Conservation (phyloP, 805 yeast species). For the Nakazawaea ernobii region DNA sequence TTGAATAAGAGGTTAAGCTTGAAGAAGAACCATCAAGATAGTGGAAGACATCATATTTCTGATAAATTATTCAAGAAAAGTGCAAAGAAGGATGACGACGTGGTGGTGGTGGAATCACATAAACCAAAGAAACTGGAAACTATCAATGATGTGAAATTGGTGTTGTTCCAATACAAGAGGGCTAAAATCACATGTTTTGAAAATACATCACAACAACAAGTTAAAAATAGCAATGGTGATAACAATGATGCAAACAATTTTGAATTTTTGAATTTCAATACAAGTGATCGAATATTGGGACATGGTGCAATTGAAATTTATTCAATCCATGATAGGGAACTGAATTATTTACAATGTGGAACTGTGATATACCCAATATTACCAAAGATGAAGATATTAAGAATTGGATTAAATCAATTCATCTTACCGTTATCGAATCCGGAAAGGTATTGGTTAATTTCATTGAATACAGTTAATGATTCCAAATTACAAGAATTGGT, state of each 20-base stretch:
- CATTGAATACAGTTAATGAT: constrained; percentile 24
- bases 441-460: constrained; percentile 65
- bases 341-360: constrained; percentile 62
- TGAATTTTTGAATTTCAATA: constrained; percentile 3
- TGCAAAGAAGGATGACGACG: neutral
- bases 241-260: neutral
- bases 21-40: neutral
- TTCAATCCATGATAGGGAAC: constrained; percentile 45
- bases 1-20: constrained; percentile 9
- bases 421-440: constrained; percentile 68
- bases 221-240: no score
- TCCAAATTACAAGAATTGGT: constrained; percentile 11
- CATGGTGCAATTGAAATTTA: constrained; percentile 58
- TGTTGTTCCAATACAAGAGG: neutral
- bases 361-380: constrained; percentile 69
- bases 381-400: constrained; percentile 54
- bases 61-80: constrained; percentile 3
- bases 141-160: neutral
- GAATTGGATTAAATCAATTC: constrained; percentile 43
- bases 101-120: neutral
- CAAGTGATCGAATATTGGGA: constrained; percentile 44
- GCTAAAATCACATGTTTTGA: constrained; percentile 6
- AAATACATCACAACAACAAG: neutral
- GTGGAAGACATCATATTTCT: neutral
- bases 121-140: neutral